Evolutionary conservation across 345 rosid species (phyloP), one percentile per base, ranked within the genome.

Genomic region (Salix exigua): DNA sequence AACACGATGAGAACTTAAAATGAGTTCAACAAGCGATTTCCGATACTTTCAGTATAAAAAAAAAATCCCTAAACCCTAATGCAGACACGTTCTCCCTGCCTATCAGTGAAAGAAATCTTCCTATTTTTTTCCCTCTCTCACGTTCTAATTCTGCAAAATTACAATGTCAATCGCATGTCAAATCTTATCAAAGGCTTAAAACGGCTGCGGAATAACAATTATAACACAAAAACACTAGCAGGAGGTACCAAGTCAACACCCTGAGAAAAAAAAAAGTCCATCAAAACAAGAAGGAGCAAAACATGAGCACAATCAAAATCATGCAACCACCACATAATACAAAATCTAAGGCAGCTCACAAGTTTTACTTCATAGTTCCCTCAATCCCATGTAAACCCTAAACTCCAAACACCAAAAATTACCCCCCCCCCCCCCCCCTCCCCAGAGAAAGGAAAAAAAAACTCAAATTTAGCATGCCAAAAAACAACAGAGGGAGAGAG

Each of bases 321-420:
- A 62, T 26, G 12, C 19, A 26, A 72, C 9, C 26, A 23, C 35
- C 12, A 42, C 31, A 58, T 23, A 12, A 4, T 37, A 51, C 73
- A 60, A 1, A 17, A 48, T 35, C 19, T 42, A 44, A 44, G 9
- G 58, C 68, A 79, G 71, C 74, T 73, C 42, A 75, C 21, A 8
- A 72, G 51, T 71, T 66, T 68, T 51, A 76, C 44, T 35, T 33
- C 25, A 6, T 62, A 62, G 74, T 66, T 68, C 50, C 68, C 46
- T 35, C 38, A 37, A 21, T 40, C 46, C 31, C 71, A 66, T 61
- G 77, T 74, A 71, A 83, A 71, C 79, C 78, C 23, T 44, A 25
- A 69, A 25, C 30, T 14, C 51, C 50, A 42, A 46, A 72, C 26
- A 62, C n/a, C 25, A 66, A 14, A 58, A 31, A 38, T 30, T 6